Evolutionary conservation across 1,139 yeast species (phyloP), one percentile per base, ranked within the genome.

Genomic region (Sugiyamaella japonica): DNA sequence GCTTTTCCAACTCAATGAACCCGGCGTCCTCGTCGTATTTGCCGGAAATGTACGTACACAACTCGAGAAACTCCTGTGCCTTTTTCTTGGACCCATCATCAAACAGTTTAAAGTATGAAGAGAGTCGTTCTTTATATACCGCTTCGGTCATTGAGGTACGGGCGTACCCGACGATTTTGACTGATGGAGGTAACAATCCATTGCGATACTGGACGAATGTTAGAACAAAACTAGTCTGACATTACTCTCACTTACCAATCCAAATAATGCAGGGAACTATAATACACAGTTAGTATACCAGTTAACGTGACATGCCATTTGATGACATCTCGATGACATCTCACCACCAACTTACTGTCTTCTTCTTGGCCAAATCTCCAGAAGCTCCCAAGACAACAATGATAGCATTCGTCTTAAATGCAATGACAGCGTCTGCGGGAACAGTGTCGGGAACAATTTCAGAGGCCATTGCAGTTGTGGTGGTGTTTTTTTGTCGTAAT

Each of bases 361-460:
- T 93, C 84, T 93, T 93, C 76, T 90, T 90, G 53, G 99, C 98
- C 63, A 93, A 78, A 71, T 93, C 98, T 50, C 99, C 99, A 40
- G 96, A 88, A 51, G 99, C 99, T 50, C 99, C 98, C 65, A 91
- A 87, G 32, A 93, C 96, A 41, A 86, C 89, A 66, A 93, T 80
- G 49, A 85, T 78, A 32, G 87, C 84, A 72, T 86, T 75, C 64
- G 84, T 80, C 61, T 61, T 62, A 57, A 66, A 67, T 44, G 50
- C 58, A 38, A 47, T 17, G 16, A 54, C 53, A 20, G 49, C 16
- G 17, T 50, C 57, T 20, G 50, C 13, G 17, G 50, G 40, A 13
- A 37, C 39, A 38, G 36, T 10, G 8, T 34, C 54, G 38, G 54
- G 38, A 17, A 15, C 32, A 40, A 31, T 16, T 28, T 38, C 51